These are phyloP conservation scores for Alternaria triticina DNA, from an alignment of 2,329 filamentous ascomycete species.

Conservation along the genomic window DNA sequence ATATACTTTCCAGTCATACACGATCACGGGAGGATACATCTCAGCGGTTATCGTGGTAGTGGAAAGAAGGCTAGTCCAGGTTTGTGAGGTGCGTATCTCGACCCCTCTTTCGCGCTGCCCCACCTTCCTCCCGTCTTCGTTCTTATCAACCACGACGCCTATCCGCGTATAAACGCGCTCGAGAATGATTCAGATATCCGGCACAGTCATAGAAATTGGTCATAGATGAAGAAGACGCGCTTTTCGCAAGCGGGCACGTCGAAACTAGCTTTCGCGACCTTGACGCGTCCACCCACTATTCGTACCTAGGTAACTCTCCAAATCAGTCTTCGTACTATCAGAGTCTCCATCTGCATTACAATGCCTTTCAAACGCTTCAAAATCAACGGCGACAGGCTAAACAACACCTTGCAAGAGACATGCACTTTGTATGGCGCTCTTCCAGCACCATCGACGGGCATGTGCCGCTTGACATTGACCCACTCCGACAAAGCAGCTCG, in stretches of 20 bases:
- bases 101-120: slow-evolving; percentile 32
- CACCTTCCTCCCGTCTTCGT: slow-evolving; percentile 10
- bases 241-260: slow-evolving; percentile 13
- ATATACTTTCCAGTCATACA: not conserved
- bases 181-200: not conserved
- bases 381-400: slow-evolving; percentile 34
- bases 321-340: not conserved
- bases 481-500: slow-evolving; percentile 35
- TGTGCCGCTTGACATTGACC: slow-evolving; percentile 71
- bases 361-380: slow-evolving; percentile 14
- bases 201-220: slow-evolving; percentile 23
- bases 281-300: not conserved
- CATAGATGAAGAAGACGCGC: slow-evolving; percentile 11
- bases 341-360: too few relatives aligned
- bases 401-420: slow-evolving; percentile 32
- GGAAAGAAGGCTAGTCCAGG: slow-evolving; percentile 18
- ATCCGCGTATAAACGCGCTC: slow-evolving; percentile 6
- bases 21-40: not conserved
- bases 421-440: slow-evolving; percentile 38
- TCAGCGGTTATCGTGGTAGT: slow-evolving; percentile 9
- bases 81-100: slow-evolving; percentile 28
- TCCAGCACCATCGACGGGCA: slow-evolving; percentile 61
- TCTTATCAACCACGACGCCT: slow-evolving; percentile 26
- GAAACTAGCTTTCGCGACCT: not conserved
- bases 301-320: not conserved